Evolutionary conservation across 2,329 filamentous ascomycete species (phyloP), one percentile per base, ranked within the genome.

Genomic region (Atkinsonella hypoxylon): DNA sequence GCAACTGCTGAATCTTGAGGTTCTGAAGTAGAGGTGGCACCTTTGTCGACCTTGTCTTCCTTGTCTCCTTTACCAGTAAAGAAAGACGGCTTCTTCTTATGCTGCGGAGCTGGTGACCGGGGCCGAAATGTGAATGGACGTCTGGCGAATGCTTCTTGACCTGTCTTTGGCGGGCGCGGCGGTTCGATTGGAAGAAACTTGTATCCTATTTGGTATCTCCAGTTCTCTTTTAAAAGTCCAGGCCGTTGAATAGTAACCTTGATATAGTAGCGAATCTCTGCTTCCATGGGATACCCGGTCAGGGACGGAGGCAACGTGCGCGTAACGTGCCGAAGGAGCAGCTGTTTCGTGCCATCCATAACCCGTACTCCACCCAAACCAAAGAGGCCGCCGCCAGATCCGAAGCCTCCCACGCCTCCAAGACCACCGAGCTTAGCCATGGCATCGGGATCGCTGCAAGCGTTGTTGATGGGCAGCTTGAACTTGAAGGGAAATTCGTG

Each of bases 211-310:
- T 78, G 71, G 55, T 75, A 74, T 18, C 90, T 76, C 66, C 89
- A 86, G 61, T 96, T 96, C 68, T 95, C 89, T 63, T 91, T 91
- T 67, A 94, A 88, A 53, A 96, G 76, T 13, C 86, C 83, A 0
- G 89, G 89, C n/a, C 89, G 77, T 61, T 89, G 87, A 6, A 97
- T 82, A 0, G 93, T 97, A n/a, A 86, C 89, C 66, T 98, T 98
- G 63, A 97, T 77, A 64, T 87, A 98, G 68, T 98, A 98, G 58
- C 83, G 79, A 53, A 97, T 90, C 67, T 95, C 89, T 20, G 90
- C 91, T 65, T 90, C 82, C 32, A 84, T 85, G 0, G 88, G 87
- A 57, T 93, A 90, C 3, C 88, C 89, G n/a, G 79, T 87, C 49
- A 97, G 71, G 4, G 89, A 94, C 0, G 93, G 93, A 5, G 93